Conservation (phyloP, 2,329 filamentous ascomycete genomes). For the Lecanicillium sp. region DNA sequence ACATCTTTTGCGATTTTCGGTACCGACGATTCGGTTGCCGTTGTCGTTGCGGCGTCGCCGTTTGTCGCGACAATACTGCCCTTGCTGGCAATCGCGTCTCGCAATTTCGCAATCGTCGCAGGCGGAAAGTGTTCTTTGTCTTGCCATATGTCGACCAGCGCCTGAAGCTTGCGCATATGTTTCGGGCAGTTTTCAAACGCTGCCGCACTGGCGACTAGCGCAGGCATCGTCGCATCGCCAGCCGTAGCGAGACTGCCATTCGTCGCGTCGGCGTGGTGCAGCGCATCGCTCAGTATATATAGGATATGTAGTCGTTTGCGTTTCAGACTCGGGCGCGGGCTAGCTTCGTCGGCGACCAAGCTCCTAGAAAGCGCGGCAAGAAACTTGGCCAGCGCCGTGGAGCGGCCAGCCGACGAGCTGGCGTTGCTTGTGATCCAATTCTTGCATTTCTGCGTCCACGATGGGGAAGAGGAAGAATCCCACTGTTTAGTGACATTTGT, state of each 20-base stretch:
- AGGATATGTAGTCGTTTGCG: conserved; percentile 67
- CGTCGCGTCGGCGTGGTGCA: conserved; percentile 58
- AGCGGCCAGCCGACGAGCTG: conserved; percentile 56
- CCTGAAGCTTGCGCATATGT: conserved; percentile 54
- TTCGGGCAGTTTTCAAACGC: conserved; percentile 53
- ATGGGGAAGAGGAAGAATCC: conserved; percentile 2
- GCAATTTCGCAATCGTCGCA: conserved; percentile 48
- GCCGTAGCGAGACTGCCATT: conserved; percentile 44
- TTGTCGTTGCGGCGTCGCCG: conserved; percentile 18
- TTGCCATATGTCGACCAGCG: conserved; percentile 64
- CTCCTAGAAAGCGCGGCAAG: conserved; percentile 56
- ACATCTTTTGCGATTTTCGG: conserved; percentile 39
- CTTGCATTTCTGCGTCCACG: conserved; percentile 68
- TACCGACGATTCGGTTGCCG: conserved; percentile 11
- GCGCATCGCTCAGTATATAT: conserved; percentile 69
- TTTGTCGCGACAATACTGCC: background rate
- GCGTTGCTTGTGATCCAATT: conserved; percentile 72
- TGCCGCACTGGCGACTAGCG: conserved; percentile 52
- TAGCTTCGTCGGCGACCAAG: conserved; percentile 18
- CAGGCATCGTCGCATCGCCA: conserved; percentile 50
- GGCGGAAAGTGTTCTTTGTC: conserved; percentile 52
- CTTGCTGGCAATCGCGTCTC: conserved; percentile 39
- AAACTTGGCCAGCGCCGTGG: conserved; percentile 65
- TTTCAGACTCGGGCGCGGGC: conserved; percentile 43
- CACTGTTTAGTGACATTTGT: conserved; percentile 7